phyloP scores from a whole-genome alignment of 805 yeast species.

The Jamesozyma jinghongensis region DNA sequence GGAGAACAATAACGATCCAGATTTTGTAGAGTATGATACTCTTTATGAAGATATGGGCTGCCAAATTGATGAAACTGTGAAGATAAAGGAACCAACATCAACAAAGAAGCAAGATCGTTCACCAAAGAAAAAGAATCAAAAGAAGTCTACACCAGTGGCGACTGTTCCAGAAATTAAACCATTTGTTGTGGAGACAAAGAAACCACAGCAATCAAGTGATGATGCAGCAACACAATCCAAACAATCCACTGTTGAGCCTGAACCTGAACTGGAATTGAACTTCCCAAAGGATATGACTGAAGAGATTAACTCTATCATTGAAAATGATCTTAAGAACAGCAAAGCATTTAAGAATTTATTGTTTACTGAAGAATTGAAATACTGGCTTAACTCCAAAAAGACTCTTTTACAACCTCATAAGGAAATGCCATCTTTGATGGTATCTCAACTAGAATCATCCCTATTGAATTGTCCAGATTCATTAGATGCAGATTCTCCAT shows the following conservation, averaged over 20 bases:
- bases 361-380: constrained; percentile 24
- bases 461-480: constrained; percentile 89
- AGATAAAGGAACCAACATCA: constrained; percentile 20
- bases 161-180: not conserved
- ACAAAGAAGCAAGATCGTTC: not conserved
- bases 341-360: constrained; percentile 24
- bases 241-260: not conserved
- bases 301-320: constrained; percentile 22
- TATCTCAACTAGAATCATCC: constrained; percentile 55
- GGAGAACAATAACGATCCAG: constrained; percentile 87
- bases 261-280: constrained; percentile 8
- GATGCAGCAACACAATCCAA: not conserved
- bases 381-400: constrained; percentile 25
- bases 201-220: no score
- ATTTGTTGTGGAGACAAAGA: not conserved
- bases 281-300: constrained; percentile 24
- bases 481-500: constrained; percentile 77
- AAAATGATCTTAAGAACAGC: constrained; percentile 15
- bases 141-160: constrained; percentile 24
- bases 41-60: constrained; percentile 77
- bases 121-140: constrained; percentile 27
- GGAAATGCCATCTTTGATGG: constrained; percentile 24
- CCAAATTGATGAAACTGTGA: constrained; percentile 14
- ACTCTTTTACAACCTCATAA: constrained; percentile 24
- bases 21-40: constrained; percentile 88